Evolutionary conservation across 177 flowering plant species (phyloP).

Genomic region (Vitis hybrid): DNA sequence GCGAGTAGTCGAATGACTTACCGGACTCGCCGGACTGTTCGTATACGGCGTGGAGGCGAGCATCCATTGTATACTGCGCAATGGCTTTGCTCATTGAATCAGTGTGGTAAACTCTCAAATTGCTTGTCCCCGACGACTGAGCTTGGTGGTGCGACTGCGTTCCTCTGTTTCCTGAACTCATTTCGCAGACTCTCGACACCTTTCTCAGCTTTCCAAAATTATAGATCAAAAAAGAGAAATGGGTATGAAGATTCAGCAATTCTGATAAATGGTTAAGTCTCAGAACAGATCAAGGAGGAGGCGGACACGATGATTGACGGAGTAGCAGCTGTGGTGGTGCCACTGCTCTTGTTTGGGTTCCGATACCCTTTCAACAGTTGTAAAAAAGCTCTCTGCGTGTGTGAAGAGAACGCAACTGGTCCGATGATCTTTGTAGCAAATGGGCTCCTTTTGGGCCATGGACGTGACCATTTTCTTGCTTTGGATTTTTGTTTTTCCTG

Average conservation of each 20-base stretch:
- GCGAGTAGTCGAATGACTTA: slow-evolving; percentile 85
- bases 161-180: slow-evolving; percentile 50
- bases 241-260: background rate
- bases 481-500: too few species aligned
- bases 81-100: slow-evolving; percentile 69
- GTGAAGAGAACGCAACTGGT: too few species aligned
- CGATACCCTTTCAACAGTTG: too few species aligned
- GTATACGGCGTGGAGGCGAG: slow-evolving; percentile 83
- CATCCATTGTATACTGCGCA: slow-evolving; percentile 84
- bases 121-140: slow-evolving; percentile 40
- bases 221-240: background rate
- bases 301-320: too few species aligned
- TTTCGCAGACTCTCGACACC: slow-evolving; percentile 4
- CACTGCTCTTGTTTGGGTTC: too few species aligned
- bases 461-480: too few species aligned
- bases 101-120: slow-evolving; percentile 15
- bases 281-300: too few species aligned
- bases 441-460: too few species aligned
- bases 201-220: background rate
- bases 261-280: too few species aligned
- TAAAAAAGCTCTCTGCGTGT: too few species aligned
- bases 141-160: slow-evolving; percentile 13
- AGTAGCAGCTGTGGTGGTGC: too few species aligned
- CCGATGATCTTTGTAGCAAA: too few species aligned
- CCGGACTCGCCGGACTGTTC: slow-evolving; percentile 90